Conservation (phyloP, 2,329 filamentous ascomycete species). For the Neurospora crassa region DNA sequence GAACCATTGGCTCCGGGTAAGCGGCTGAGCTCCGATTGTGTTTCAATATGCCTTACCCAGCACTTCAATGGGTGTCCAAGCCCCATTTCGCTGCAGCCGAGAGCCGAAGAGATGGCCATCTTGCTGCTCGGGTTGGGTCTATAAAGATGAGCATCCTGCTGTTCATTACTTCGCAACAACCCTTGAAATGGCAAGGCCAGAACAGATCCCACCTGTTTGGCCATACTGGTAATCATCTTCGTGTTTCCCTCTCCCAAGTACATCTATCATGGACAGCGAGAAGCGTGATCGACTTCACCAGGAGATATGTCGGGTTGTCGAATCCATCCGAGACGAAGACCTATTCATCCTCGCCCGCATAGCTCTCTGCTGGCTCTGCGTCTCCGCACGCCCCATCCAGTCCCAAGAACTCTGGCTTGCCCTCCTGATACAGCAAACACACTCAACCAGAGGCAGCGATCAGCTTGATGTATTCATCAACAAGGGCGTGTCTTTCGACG, state of each 20-base stretch:
- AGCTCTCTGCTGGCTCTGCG: slow-evolving; percentile 13
- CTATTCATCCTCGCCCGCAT: neutral
- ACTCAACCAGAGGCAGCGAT: neutral
- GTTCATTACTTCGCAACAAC: neutral
- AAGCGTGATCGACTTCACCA: neutral
- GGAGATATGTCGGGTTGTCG: neutral
- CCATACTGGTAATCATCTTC: neutral
- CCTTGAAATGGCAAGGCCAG: neutral
- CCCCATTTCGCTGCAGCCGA: neutral
- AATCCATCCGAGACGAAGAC: neutral
- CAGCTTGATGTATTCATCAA: neutral
- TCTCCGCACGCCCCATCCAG: slow-evolving; percentile 9
- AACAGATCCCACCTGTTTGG: neutral
- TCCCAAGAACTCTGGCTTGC: slow-evolving; percentile 12
- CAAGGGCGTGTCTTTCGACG: slow-evolving; percentile 6
- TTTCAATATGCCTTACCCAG: neutral
- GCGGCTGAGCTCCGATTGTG: neutral
- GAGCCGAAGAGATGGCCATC: neutral
- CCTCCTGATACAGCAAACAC: slow-evolving; percentile 4
- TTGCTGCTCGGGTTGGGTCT: neutral
- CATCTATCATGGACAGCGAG: neutral
- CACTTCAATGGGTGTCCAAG: neutral
- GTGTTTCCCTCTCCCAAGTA: neutral
- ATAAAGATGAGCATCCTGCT: neutral
- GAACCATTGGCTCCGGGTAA: neutral